phyloP scores from a whole-genome alignment of 192 early-diverging fungal genomes.

The Coemansia sp. region DNA sequence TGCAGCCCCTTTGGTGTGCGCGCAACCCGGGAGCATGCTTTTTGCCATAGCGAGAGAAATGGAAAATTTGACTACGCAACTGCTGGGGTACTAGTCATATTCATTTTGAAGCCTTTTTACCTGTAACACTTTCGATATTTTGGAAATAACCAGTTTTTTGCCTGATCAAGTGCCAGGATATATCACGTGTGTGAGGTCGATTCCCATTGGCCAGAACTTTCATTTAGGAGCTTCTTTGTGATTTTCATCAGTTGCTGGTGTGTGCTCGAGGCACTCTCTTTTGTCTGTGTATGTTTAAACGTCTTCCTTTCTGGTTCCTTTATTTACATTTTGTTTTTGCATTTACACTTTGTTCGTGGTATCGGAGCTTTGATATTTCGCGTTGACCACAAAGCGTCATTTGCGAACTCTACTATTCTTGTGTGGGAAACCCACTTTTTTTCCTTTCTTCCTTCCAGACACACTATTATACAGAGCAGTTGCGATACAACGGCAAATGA shows the following conservation, averaged over 20 bases:
- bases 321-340: background rate
- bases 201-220: background rate
- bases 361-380: background rate
- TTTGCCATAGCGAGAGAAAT: conserved; percentile 19
- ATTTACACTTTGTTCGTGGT: background rate
- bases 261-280: background rate
- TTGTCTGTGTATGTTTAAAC: background rate
- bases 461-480: background rate
- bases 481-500: conserved; percentile 10
- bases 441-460: background rate
- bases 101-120: too few species aligned
- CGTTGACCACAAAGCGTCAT: background rate
- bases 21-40: conserved; percentile 58
- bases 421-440: background rate
- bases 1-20: conserved; percentile 77
- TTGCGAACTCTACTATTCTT: background rate
- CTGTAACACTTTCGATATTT: background rate
- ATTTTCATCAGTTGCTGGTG: background rate
- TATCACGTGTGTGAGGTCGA: background rate
- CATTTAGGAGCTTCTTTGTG: background rate
- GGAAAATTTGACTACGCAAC: background rate
- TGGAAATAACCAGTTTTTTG: background rate
- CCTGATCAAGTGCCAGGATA: background rate
- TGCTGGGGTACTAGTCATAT: too few species aligned
- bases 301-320: background rate